Base-by-base conservation (phyloP, 148 eudicot species). In the Rhododendron kiyosumense region DNA sequence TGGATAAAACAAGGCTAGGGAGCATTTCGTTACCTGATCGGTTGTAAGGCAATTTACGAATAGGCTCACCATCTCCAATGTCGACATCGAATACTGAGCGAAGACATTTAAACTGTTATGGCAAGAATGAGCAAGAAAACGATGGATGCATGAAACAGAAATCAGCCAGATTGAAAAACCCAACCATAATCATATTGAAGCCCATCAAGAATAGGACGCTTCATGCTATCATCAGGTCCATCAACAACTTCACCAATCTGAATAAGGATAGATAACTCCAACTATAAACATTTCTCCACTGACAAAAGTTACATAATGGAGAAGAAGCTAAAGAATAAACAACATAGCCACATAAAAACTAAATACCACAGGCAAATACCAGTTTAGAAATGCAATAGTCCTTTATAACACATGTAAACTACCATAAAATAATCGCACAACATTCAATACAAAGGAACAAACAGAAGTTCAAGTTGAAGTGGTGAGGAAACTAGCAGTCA, bases 231-330 rank as follows among this genome's bases (percentile, higher is more conserved):
- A 86, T 92, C 96, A 83, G 99, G 98, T 84, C 98, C 98, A 94
- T 97, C 99, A 87, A 95, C 96, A 88, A 97, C 99, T 92, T 94
- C 99, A 36, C 98, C 98, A 78, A 97, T 95, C 99, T 97, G 81
- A 79, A 82, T 32, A 80, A 41, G 18, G 46, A 9, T 76, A 84
- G 30, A 9, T 38, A 84, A 36, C 78, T 22, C 22, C 11, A 10
- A 9, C 3, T 28, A 14, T 45, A 28, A 84, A 84, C 79, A 36
- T 84, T 74, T 46, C 30, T 61, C 49, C 15, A 20, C 46, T 51
- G 34, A 30, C 28, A 85, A 48, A 18, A 76, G 65, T 24, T 15
- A 81, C 17, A 41, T 45, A 45, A 9, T 71, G 15, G 65, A 83
- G 43, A 43, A 63, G 32, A 41, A 38, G 24, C 45, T 28, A 1